Evolutionary conservation across 371 early-diverging fungal genomes (phyloP).

Genomic region (Nematocida homosporus): DNA sequence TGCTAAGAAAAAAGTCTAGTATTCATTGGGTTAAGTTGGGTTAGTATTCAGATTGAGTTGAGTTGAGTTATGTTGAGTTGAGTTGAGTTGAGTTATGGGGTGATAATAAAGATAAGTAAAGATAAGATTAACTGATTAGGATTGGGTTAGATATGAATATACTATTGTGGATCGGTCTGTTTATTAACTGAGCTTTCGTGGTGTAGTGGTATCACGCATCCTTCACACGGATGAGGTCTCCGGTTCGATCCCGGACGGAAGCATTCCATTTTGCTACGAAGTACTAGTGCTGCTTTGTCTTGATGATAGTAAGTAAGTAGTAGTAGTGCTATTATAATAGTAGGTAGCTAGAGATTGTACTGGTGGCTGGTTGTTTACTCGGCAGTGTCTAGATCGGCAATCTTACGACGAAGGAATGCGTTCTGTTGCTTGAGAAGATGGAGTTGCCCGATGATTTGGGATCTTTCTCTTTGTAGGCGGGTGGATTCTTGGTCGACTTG

Average conservation of each 20-base stretch:
- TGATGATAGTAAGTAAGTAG: too few relatives aligned
- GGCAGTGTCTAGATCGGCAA: too few relatives aligned
- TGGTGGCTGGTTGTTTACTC: too few relatives aligned
- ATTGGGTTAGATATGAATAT: too few relatives aligned
- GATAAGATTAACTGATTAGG: too few relatives aligned
- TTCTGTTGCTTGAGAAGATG: neutral
- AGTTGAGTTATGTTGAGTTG: neutral
- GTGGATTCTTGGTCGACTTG: neutral
- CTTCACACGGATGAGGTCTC: constrained; percentile 69
- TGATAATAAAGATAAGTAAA: too few relatives aligned
- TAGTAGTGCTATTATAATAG: too few relatives aligned
- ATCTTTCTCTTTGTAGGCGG: neutral
- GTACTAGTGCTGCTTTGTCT: too few relatives aligned
- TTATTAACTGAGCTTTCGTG: constrained; percentile 60
- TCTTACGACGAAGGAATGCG: neutral
- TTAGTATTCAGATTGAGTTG: neutral
- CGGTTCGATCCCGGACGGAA: constrained; percentile 67
- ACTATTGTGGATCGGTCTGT: neutral
- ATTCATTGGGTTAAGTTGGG: neutral
- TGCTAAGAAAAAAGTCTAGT: neutral
- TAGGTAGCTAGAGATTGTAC: too few relatives aligned
- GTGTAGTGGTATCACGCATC: constrained; percentile 69
- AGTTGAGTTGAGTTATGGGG: neutral
- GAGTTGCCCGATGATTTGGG: neutral
- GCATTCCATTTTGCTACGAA: constrained; percentile 60